Percentiles rank a stretch among this genome's conserved stretches.
Evolutionary conservation across 257 asterid genomes (phyloP).

Genomic region (Przewalskia tangutica): DNA sequence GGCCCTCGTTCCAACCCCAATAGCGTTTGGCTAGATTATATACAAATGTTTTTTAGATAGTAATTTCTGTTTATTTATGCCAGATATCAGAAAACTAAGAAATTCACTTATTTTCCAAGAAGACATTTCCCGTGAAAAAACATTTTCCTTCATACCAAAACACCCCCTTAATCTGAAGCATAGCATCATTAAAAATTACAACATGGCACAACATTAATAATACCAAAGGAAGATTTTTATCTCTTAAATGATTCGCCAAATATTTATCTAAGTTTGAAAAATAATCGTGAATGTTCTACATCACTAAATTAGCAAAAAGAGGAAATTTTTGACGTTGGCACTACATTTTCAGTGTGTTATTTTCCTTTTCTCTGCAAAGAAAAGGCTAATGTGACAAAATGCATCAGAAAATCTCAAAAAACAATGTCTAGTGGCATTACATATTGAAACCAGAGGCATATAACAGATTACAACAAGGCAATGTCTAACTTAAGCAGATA

Average conservation of each 20-base stretch:
- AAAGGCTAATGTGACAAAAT: not conserved
- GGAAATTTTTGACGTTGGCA: not conserved
- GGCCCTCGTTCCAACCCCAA: too few relatives aligned
- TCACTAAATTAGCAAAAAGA: not conserved
- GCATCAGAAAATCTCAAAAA: not conserved
- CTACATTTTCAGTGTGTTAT: not conserved
- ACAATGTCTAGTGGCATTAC: not conserved
- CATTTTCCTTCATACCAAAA: too few relatives aligned
- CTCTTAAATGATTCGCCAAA: not conserved
- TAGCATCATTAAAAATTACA: not conserved
- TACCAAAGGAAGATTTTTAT: not conserved
- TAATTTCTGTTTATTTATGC: too few relatives aligned
- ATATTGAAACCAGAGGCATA: not conserved
- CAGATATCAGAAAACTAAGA: too few relatives aligned
- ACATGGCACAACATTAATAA: not conserved
- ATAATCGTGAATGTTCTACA: not conserved
- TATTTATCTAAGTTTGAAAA: not conserved
- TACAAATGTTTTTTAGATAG: too few relatives aligned
- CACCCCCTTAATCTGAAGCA: too few relatives aligned
- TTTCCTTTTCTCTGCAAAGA: not conserved
- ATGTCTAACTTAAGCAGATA: too few relatives aligned
- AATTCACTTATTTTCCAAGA: too few relatives aligned
- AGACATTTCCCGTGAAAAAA: too few relatives aligned
- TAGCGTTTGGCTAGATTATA: too few relatives aligned
- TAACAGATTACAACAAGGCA: not conserved